Conservation (phyloP, 441 rosid species). For the Geranium incanum region DNA sequence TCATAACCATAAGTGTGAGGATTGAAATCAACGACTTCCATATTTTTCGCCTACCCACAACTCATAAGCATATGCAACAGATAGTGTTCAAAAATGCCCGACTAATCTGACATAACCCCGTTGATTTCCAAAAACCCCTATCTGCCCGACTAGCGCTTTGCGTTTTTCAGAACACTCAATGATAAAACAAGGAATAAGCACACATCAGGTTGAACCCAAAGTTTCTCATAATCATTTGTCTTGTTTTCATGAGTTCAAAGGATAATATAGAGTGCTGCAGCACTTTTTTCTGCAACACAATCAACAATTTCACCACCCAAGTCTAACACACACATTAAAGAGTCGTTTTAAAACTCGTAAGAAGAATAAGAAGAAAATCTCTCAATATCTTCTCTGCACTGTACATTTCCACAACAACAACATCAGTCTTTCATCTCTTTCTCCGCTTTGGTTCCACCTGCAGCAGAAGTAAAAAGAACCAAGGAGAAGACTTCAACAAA, state of each 20-base stretch:
- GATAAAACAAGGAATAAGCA: no score
- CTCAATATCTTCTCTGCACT: slow-evolving; percentile 37
- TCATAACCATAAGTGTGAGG: no score
- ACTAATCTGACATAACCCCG: no score
- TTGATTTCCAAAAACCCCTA: no score
- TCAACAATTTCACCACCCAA: slow-evolving; percentile 1
- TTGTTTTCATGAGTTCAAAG: slow-evolving; percentile 11
- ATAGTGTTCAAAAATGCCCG: no score
- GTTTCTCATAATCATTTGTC: slow-evolving; percentile 13
- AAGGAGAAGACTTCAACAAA: neutral
- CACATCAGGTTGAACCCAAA: slow-evolving; percentile 20
- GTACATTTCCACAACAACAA: slow-evolving; percentile 32
- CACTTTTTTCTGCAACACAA: slow-evolving; percentile 19
- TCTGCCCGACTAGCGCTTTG: no score
- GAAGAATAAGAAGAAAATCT: slow-evolving; percentile 13
- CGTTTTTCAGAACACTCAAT: no score
- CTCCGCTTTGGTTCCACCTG: slow-evolving; percentile 73
- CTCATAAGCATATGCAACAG: no score
- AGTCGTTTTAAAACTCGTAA: no score
- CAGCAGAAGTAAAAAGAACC: slow-evolving; percentile 13
- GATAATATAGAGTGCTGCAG: slow-evolving; percentile 16
- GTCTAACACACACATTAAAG: no score
- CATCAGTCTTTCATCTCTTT: slow-evolving; percentile 36
- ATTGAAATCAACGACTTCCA: no score
- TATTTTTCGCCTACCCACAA: no score